Evolutionary conservation across 768 basidiomycete species (phyloP), one percentile per base, ranked within the genome.

Genomic region (Macrolepiota fuliginosa): DNA sequence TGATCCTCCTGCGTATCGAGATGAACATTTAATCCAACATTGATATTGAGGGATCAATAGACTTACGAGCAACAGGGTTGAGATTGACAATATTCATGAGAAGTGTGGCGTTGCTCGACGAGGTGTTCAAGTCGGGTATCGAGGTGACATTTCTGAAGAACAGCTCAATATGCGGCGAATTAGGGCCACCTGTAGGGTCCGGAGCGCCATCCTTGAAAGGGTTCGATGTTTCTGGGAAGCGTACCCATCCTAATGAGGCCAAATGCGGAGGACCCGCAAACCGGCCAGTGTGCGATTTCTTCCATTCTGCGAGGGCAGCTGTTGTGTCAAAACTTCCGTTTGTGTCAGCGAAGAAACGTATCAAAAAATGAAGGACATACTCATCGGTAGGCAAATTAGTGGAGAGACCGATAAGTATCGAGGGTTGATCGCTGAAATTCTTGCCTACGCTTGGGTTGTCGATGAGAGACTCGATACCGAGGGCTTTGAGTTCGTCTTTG

Each of bases 371-470:
- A 40, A 1, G 1, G 39, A 40, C 39, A 17, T 17, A 40, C 39
- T 40, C 39, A 17, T 12, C n/a, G 39, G n/a, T 17, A 1, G 39
- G 39, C 39, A 40, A 40, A 17, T 40, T 40, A 17, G 39, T 40
- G 39, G 39, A 15, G n/a, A 17, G n/a, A 15, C n/a, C n/a, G n/a
- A 40, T 4, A 4, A 17, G 39, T 12, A 40, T 7, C n/a, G 39
- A 17, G n/a, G 39, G 13, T 40, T 68, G 67, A 13, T 68, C 67
- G 11, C 45, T 61, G n/a, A n/a, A n/a, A n/a, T n/a, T n/a, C n/a
- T n/a, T n/a, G n/a, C n/a, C n/a, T n/a, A n/a, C n/a, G n/a, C 54
- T 55, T 7, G 67, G 67, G 17, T 66, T 55, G 52, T 65, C 37
- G 35, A 66, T 29, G 12, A 68, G 27, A 35, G 59, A 45, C 9